Evolutionary conservation across 2,329 filamentous ascomycete genomes (phyloP).

Genomic region (Ramularia collo-cygni): DNA sequence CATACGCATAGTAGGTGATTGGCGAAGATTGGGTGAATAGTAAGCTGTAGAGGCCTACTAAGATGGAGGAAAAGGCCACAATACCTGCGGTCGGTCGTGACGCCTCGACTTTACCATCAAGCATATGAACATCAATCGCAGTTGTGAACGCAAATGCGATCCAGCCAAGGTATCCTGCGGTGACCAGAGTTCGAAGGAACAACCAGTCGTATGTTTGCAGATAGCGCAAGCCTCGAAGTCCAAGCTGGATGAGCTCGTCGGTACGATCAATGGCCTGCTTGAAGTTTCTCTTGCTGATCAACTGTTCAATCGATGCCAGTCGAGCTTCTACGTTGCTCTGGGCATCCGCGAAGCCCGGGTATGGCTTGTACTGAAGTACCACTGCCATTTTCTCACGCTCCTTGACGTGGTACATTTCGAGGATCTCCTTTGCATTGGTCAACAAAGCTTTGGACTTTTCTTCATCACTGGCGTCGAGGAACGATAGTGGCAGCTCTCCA

Average conservation of each 20-base stretch:
- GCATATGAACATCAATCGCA: conserved; percentile 79
- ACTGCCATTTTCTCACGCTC: conserved; percentile 73
- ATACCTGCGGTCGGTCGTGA: conserved; percentile 55
- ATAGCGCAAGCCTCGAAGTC: conserved; percentile 79
- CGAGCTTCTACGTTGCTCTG: conserved; percentile 60
- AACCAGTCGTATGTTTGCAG: conserved; percentile 98
- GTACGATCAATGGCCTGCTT: conserved; percentile 76
- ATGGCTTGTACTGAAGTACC: conserved; percentile 72
- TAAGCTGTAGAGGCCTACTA: conserved; percentile 70
- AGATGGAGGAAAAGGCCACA: conserved; percentile 64
- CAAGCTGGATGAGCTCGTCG: conserved; percentile 66
- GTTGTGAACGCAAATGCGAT: conserved; percentile 86
- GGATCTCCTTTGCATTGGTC: conserved; percentile 75
- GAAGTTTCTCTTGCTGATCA: conserved; percentile 60
- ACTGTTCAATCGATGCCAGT: conserved; percentile 57
- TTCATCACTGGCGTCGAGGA: conserved; percentile 61
- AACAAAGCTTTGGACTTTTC: conserved; percentile 80
- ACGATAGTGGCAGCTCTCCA: conserved; percentile 81
- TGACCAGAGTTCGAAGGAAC: conserved; percentile 83
- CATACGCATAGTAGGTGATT: conserved; percentile 80
- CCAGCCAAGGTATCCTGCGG: conserved; percentile 88
- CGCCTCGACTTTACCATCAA: conserved; percentile 61
- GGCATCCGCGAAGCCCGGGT: conserved; percentile 58
- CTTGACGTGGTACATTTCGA: conserved; percentile 96
- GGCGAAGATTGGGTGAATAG: conserved; percentile 76